phyloP scores from a whole-genome alignment of 2,329 filamentous ascomycete genomes.

The Fusarium austroafricanum region DNA sequence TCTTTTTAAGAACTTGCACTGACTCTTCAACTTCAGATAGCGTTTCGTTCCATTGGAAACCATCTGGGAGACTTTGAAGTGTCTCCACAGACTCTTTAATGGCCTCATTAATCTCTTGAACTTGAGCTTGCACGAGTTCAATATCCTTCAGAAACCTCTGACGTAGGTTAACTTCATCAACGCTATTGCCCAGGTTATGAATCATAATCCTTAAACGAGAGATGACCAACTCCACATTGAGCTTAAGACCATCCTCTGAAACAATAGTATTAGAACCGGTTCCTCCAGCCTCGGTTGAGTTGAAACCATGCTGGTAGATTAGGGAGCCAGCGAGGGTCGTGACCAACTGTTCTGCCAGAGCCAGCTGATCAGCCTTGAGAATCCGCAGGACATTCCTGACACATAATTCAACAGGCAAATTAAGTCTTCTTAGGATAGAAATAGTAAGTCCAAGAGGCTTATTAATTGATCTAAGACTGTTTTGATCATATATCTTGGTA shows the following conservation, averaged over 20 bases:
- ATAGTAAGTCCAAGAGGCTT: conserved; percentile 7
- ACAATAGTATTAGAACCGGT: background rate
- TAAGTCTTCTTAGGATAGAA: background rate
- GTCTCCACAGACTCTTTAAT: no score
- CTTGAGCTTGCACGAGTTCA: no score
- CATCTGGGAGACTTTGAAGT: no score
- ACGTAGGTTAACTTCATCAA: background rate
- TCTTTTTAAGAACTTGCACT: background rate
- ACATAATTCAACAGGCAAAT: background rate
- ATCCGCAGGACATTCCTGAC: background rate
- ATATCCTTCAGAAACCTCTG: no score
- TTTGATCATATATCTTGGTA: background rate
- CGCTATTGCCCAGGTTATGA: background rate
- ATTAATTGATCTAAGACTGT: background rate
- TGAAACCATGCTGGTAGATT: conserved; percentile 23
- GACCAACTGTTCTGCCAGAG: conserved; percentile 20
- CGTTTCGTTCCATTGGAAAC: background rate
- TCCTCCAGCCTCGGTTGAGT: conserved; percentile 9
- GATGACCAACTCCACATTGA: background rate
- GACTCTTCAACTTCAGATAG: background rate
- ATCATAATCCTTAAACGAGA: background rate
- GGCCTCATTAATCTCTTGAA: no score
- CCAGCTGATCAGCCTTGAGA: background rate
- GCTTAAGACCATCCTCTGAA: background rate
- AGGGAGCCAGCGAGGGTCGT: conserved; percentile 8